Conservation (phyloP, 352 stramenopile genomes). For the Phytophthora palmivora region DNA sequence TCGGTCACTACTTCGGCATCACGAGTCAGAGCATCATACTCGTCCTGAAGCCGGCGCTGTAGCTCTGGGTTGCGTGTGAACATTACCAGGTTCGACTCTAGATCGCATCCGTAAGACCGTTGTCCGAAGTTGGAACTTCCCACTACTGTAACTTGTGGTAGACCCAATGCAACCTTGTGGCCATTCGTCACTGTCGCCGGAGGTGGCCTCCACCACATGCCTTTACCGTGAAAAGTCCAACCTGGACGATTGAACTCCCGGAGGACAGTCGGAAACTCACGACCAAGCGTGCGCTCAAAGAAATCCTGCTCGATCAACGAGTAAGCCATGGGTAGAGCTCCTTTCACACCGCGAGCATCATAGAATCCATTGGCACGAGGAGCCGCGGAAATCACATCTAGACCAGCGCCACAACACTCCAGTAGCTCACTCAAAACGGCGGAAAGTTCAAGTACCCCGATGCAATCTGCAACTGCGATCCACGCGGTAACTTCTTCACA, state of each 20-base stretch:
- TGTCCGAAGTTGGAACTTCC: constrained; percentile 85
- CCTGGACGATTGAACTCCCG: constrained; percentile 68
- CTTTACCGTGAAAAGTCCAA: constrained; percentile 89
- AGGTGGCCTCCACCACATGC: constrained; percentile 78
- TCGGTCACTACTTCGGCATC: constrained; percentile 67
- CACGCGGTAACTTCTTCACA: constrained; percentile 48
- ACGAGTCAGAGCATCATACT: constrained; percentile 59
- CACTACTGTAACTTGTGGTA: constrained; percentile 62
- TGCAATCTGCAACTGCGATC: constrained; percentile 64
- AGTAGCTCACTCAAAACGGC: constrained; percentile 67
- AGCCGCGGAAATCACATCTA: constrained; percentile 75
- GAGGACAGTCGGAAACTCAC: constrained; percentile 52
- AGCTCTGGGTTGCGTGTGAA: constrained; percentile 65
- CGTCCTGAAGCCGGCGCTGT: constrained; percentile 50
- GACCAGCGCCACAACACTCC: constrained; percentile 41
- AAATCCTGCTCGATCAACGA: constrained; percentile 87
- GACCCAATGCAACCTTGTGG: constrained; percentile 3
- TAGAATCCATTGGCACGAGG: constrained; percentile 81
- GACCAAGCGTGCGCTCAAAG: constrained; percentile 55
- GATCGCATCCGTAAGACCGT: constrained; percentile 76
- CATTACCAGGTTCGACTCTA: constrained; percentile 78
- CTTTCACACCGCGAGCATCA: constrained; percentile 70
- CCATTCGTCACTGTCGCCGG: constrained; percentile 5
- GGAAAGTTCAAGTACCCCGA: constrained; percentile 88
- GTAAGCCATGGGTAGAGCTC: constrained; percentile 83